A percentile compares a stretch with the other conserved stretches of the same genome.
Conservation (phyloP, 768 basidiomycete genomes). For the Phlebiopsis gigantea region DNA sequence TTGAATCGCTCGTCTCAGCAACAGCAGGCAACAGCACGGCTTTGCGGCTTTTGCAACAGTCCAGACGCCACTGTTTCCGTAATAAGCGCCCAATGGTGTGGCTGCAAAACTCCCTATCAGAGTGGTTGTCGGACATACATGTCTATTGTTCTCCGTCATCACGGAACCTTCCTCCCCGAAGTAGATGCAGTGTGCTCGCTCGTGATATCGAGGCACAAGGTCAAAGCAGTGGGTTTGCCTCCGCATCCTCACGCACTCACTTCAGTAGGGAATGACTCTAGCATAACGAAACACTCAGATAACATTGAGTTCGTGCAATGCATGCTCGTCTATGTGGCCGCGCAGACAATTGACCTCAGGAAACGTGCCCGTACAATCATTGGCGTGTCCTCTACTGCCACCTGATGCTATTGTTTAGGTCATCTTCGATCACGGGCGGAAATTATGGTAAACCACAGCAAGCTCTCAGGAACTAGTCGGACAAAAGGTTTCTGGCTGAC, state of each 20-base stretch:
- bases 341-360: slow-evolving; percentile 8
- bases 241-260: neutral
- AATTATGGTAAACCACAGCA: slow-evolving; percentile 8
- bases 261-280: slow-evolving; percentile 1
- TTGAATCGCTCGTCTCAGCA: neutral
- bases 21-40: too few relatives aligned
- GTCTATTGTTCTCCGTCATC: slow-evolving; percentile 15
- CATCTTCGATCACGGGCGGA: slow-evolving; percentile 17
- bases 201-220: neutral
- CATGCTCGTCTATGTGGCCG: neutral
- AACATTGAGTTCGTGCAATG: slow-evolving; percentile 4
- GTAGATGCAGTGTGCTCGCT: slow-evolving; percentile 2
- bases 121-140: neutral
- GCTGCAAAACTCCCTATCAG: neutral
- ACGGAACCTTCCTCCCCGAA: slow-evolving; percentile 13
- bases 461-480: slow-evolving; percentile 6
- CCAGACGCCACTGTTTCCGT: neutral
- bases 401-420: slow-evolving; percentile 17
- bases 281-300: neutral
- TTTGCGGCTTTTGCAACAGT: neutral
- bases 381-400: slow-evolving; percentile 9
- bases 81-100: neutral
- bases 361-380: slow-evolving; percentile 11
- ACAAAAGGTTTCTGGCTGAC: slow-evolving; percentile 15
- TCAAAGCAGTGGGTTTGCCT: neutral